Evolutionary conservation across 352 stramenopile species (phyloP).

Genomic region (Peronospora tabacina): DNA sequence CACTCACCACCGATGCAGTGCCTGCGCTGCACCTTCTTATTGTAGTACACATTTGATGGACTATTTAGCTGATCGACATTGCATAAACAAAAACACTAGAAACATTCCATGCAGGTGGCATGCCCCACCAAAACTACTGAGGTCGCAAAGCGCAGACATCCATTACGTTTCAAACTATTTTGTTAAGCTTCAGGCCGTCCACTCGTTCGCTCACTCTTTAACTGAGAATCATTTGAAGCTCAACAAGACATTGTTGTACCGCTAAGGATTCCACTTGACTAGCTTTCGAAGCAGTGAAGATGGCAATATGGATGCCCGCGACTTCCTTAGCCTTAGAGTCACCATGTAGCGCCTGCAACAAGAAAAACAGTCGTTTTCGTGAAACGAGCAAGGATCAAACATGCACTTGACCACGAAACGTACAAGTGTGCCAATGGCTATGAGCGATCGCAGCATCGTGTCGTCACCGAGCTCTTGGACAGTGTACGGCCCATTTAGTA

Average conservation of each 20-base stretch:
- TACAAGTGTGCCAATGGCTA: constrained; percentile 65
- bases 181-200: background rate
- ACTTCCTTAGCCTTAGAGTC: constrained; percentile 42
- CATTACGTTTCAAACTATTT: constrained; percentile 6
- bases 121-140: constrained; percentile 5
- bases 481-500: constrained; percentile 43
- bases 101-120: constrained; percentile 12
- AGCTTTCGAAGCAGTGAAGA: constrained; percentile 49
- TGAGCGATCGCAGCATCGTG: constrained; percentile 55
- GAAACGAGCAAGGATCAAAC: background rate
- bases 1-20: constrained; percentile 10
- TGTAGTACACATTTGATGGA: constrained; percentile 10
- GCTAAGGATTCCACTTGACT: constrained; percentile 30
- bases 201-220: constrained; percentile 4
- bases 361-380: background rate
- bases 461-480: constrained; percentile 73
- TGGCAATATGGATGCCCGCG: constrained; percentile 37
- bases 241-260: constrained; percentile 48
- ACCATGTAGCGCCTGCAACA: constrained; percentile 32
- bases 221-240: constrained; percentile 37
- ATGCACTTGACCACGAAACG: constrained; percentile 11
- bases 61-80: constrained; percentile 32
- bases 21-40: constrained; percentile 4
- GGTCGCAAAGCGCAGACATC: constrained; percentile 1
- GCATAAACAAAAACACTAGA: constrained; percentile 25